A percentile compares a stretch with the other conserved stretches of the same genome.
These are phyloP conservation scores for Microascus cirrosus DNA, from an alignment of 2,329 filamentous ascomycete genomes.

Conservation along the genomic window DNA sequence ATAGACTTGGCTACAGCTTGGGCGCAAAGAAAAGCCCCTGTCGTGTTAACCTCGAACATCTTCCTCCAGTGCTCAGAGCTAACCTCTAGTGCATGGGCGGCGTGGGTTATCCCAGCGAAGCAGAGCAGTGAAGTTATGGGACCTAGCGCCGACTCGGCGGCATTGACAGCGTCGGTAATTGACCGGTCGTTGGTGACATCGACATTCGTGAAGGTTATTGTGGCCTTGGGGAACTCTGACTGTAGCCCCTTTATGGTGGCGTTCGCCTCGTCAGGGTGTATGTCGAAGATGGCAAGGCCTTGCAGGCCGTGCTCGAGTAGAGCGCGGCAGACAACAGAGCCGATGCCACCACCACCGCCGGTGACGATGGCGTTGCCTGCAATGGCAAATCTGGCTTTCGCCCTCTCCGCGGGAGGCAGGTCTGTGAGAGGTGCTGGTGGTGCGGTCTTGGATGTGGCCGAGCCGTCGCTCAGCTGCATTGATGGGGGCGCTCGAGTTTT, in stretches of 20 bases:
- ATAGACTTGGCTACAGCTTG: constrained; percentile 60
- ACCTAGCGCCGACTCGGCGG: constrained; percentile 55
- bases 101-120: constrained; percentile 66
- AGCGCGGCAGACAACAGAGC: constrained; percentile 14
- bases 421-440: too few relatives aligned
- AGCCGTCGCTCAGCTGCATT: too few relatives aligned
- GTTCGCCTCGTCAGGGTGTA: constrained; percentile 64
- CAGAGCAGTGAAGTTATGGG: constrained; percentile 65
- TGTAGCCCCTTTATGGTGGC: constrained; percentile 58
- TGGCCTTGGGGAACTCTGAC: constrained; percentile 47
- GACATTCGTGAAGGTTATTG: constrained; percentile 68
- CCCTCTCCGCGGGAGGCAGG: too few relatives aligned
- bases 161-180: constrained; percentile 58
- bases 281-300: constrained; percentile 35
- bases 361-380: constrained; percentile 18
- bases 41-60: constrained; percentile 73
- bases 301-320: constrained; percentile 18
- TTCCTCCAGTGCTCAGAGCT: constrained; percentile 33
- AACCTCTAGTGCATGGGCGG: constrained; percentile 43
- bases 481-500: too few relatives aligned
- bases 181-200: constrained; percentile 63
- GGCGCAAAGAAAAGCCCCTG: constrained; percentile 65
- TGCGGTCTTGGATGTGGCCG: too few relatives aligned
- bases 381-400: too few relatives aligned
- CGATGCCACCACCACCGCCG: constrained; percentile 18